A percentile compares a stretch with the other conserved stretches of the same genome.
phyloP scores from a whole-genome alignment of 768 basidiomycete species.

The Termitomyces sp. region DNA sequence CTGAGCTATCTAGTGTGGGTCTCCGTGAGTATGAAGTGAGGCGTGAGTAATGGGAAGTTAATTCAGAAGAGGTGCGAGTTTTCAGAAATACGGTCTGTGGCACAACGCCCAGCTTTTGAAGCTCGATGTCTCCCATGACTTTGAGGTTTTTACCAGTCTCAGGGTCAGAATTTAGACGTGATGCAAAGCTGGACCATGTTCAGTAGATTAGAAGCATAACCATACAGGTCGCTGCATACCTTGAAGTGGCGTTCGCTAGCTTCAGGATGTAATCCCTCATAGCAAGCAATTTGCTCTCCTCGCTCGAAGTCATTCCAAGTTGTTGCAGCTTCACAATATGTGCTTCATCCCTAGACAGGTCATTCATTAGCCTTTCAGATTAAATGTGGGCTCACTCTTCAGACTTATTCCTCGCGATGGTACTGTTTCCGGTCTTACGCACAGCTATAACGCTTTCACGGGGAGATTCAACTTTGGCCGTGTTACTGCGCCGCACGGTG shows the following conservation, averaged over 20 bases:
- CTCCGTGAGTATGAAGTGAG: conserved; percentile 32
- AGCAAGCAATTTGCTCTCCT: conserved; percentile 83
- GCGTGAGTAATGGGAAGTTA: conserved; percentile 34
- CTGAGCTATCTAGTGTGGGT: conserved; percentile 26
- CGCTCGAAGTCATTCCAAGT: conserved; percentile 76
- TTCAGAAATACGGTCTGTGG: conserved; percentile 90
- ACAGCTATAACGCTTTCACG: conserved; percentile 67
- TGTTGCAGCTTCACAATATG: conserved; percentile 79
- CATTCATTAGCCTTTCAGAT: conserved; percentile 3
- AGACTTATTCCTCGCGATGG: conserved; percentile 49
- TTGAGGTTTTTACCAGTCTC: conserved; percentile 63
- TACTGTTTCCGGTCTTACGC: conserved; percentile 41
- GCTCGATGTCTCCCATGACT: conserved; percentile 61
- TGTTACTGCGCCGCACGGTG: conserved; percentile 36
- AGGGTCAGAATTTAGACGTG: conserved; percentile 56
- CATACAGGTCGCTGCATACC: conserved; percentile 34
- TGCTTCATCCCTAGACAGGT: conserved; percentile 58
- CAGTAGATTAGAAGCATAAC: not conserved
- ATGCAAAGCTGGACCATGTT: conserved; percentile 50
- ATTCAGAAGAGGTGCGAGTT: conserved; percentile 37
- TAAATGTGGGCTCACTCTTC: conserved; percentile 64
- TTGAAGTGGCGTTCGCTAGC: conserved; percentile 72
- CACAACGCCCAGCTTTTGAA: conserved; percentile 85
- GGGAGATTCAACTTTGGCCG: conserved; percentile 56
- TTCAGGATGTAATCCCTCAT: conserved; percentile 88